Percentiles rank a stretch among this genome's conserved stretches.
Conservation (phyloP, 257 asterid species). For the Solanum sejunctum region DNA sequence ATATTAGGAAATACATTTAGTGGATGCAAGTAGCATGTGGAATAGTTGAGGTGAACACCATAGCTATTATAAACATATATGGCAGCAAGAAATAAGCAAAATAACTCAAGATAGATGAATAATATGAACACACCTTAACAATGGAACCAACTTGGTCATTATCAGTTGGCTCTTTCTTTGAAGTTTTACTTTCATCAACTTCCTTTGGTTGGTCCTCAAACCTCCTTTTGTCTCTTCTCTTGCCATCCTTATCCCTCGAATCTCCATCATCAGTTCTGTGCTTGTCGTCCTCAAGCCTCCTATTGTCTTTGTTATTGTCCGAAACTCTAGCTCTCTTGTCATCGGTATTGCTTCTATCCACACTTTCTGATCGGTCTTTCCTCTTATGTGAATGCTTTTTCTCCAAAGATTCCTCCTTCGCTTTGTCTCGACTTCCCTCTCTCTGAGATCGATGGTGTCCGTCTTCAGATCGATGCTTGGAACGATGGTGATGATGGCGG, state of each 20-base stretch:
- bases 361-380: neutral
- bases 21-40: neutral
- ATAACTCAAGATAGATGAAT: neutral
- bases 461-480: neutral
- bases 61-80: neutral
- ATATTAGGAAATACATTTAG: neutral
- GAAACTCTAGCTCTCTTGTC: neutral
- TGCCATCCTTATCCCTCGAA: neutral
- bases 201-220: neutral
- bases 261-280: neutral
- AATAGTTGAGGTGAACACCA: neutral
- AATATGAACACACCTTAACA: neutral
- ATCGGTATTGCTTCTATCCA: neutral
- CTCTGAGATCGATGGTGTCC: neutral
- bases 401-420: neutral
- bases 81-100: neutral
- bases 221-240: neutral
- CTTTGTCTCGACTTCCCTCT: neutral
- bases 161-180: neutral
- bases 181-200: neutral
- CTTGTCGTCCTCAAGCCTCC: neutral
- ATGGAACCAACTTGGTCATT: neutral
- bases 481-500: neutral
- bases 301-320: neutral
- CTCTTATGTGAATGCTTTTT: neutral